These are phyloP conservation scores for Aspergillus pseudotamarii DNA, from an alignment of 2,329 filamentous ascomycete genomes.

Conservation along the genomic window DNA sequence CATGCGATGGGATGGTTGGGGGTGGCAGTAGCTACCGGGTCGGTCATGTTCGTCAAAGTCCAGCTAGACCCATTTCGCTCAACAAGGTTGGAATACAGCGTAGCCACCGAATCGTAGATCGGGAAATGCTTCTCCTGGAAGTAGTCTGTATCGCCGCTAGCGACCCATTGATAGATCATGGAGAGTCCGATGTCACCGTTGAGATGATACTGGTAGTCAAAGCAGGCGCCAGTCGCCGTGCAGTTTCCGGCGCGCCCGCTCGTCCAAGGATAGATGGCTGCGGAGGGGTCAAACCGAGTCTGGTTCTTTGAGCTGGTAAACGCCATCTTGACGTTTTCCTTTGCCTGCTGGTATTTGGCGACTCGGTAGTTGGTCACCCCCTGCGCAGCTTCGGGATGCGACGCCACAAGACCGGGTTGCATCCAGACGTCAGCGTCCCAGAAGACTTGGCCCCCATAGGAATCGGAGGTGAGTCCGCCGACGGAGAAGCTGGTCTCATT, in stretches of 20 bases:
- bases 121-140: constrained; percentile 62
- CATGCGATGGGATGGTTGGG: background rate
- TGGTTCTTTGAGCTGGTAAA: constrained; percentile 62
- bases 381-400: constrained; percentile 64
- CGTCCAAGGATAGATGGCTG: constrained; percentile 70
- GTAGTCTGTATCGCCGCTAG: constrained; percentile 60
- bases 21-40: constrained; percentile 57
- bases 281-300: constrained; percentile 58
- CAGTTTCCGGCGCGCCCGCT: constrained; percentile 69
- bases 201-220: constrained; percentile 72
- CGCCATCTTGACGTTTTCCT: constrained; percentile 59
- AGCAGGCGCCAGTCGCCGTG: constrained; percentile 65
- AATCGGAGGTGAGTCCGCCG: constrained; percentile 68
- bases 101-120: constrained; percentile 65
- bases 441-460: constrained; percentile 67
- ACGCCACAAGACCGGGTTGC: constrained; percentile 66
- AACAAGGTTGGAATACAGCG: constrained; percentile 63
- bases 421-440: constrained; percentile 71
- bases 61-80: constrained; percentile 60
- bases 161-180: constrained; percentile 62
- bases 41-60: constrained; percentile 67
- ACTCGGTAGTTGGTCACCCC: constrained; percentile 68
- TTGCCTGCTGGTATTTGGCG: constrained; percentile 61
- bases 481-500: constrained; percentile 68
- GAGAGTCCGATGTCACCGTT: constrained; percentile 70